These are phyloP conservation scores for Candida glucosophila DNA, from an alignment of 1,139 yeast genomes.

Conservation along the genomic window DNA sequence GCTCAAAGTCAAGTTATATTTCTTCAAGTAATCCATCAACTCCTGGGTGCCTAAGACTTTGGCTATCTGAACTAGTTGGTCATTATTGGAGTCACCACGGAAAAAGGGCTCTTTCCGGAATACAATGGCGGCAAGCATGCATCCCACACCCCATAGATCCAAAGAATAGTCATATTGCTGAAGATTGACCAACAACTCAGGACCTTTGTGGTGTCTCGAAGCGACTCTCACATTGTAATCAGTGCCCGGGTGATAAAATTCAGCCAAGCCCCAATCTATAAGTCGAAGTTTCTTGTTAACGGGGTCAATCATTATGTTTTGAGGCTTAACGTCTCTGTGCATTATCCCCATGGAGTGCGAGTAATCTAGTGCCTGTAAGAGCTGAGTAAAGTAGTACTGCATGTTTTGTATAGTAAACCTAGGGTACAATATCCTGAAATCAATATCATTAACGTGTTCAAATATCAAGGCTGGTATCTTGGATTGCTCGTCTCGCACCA, in stretches of 20 bases:
- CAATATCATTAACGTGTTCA: constrained; percentile 64
- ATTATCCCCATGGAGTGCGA: constrained; percentile 79
- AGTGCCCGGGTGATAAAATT: constrained; percentile 69
- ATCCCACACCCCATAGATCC: constrained; percentile 78
- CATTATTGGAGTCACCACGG: constrained; percentile 71
- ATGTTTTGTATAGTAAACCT: constrained; percentile 54
- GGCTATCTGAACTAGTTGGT: constrained; percentile 72
- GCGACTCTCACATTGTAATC: constrained; percentile 80
- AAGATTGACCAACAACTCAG: constrained; percentile 64
- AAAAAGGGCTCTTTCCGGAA: constrained; percentile 74
- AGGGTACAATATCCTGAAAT: constrained; percentile 65
- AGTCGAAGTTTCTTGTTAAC: constrained; percentile 50
- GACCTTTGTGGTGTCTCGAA: constrained; percentile 74
- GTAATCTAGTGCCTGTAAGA: constrained; percentile 63
- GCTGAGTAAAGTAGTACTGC: constrained; percentile 61
- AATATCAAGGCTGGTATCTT: constrained; percentile 72
- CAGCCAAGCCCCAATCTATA: constrained; percentile 83
- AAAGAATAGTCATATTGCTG: constrained; percentile 72
- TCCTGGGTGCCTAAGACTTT: constrained; percentile 70
- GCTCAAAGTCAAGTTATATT: constrained; percentile 54
- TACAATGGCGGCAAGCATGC: constrained; percentile 69
- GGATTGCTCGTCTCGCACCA: constrained; percentile 65
- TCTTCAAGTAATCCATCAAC: constrained; percentile 48
- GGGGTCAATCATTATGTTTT: constrained; percentile 79
- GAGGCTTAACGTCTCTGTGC: constrained; percentile 82